phyloP scores from a whole-genome alignment of 2,329 filamentous ascomycete genomes.

The Mariannaea elegans region DNA sequence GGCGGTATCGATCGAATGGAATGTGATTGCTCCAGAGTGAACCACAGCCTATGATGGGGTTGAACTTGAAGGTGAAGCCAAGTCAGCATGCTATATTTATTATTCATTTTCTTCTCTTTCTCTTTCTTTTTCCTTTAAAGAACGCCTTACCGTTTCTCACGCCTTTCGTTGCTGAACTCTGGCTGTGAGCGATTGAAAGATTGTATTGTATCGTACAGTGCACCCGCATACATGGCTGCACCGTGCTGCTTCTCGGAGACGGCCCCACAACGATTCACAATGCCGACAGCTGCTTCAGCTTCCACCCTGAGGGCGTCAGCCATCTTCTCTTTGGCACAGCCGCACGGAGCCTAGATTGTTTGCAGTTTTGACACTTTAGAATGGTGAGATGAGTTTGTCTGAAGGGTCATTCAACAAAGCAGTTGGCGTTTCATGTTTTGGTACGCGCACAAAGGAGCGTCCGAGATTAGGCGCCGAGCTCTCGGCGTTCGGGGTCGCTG shows the following conservation, averaged over 20 bases:
- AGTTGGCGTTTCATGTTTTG: constrained; percentile 8
- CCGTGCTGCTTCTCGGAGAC: constrained; percentile 16
- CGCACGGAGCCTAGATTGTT: background rate
- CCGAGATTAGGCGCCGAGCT: constrained; percentile 7
- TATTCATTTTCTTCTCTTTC: no score
- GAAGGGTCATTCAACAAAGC: background rate
- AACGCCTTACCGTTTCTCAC: background rate
- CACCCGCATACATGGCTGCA: background rate
- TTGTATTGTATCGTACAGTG: constrained; percentile 14
- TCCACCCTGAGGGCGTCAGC: background rate
- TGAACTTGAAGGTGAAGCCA: no score
- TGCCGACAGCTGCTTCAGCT: constrained; percentile 6
- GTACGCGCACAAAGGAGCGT: background rate
- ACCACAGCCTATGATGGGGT: no score
- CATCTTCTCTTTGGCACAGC: background rate
- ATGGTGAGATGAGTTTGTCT: background rate
- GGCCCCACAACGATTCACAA: constrained; percentile 20
- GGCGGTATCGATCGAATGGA: no score
- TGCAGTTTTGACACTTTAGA: background rate
- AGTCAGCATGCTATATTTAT: no score
- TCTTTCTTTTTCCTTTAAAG: background rate
- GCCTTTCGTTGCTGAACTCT: background rate
- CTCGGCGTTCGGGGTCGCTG: background rate
- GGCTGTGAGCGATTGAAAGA: background rate
- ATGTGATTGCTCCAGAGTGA: no score